phyloP scores from a whole-genome alignment of 495 filamentous ascomycete genomes.

The Elasticomyces elasticus region DNA sequence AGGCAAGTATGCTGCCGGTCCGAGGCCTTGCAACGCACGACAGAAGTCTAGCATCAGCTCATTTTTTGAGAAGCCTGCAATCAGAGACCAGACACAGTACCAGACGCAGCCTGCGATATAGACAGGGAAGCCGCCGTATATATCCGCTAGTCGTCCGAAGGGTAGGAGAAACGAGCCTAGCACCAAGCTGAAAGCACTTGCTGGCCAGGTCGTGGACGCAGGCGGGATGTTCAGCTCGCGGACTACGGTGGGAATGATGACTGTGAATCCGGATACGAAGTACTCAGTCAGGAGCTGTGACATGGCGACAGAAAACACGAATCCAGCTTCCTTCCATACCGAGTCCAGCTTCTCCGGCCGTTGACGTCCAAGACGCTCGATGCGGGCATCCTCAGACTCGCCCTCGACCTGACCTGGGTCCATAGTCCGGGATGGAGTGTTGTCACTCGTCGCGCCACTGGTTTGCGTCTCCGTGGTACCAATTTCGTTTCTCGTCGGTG shows the following conservation, averaged over 20 bases:
- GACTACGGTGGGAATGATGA: conserved; percentile 62
- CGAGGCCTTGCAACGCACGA: conserved; percentile 69
- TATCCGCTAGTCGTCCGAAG: conserved; percentile 51
- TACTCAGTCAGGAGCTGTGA: conserved; percentile 72
- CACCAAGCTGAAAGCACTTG: conserved; percentile 65
- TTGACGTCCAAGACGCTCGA: conserved; percentile 62
- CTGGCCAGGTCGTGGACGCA: conserved; percentile 64
- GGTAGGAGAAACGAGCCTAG: conserved; percentile 65
- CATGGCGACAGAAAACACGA: conserved; percentile 62
- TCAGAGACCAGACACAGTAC: conserved; percentile 60
- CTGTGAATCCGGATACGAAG: conserved; percentile 78
- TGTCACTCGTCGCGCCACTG: too few relatives aligned
- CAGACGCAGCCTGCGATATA: conserved; percentile 61
- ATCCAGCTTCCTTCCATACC: conserved; percentile 53
- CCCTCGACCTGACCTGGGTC: not conserved
- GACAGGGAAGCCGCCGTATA: conserved; percentile 56
- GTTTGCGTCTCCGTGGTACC: too few relatives aligned
- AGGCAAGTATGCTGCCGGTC: conserved; percentile 58
- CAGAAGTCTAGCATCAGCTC: conserved; percentile 64
- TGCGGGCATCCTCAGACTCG: conserved; percentile 25
- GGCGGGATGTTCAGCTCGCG: conserved; percentile 54
- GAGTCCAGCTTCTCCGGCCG: conserved; percentile 57
- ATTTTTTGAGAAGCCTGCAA: conserved; percentile 60
- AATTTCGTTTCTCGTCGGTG: too few relatives aligned
- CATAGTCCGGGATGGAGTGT: too few relatives aligned